A percentile compares a stretch with the other conserved stretches of the same genome.
phyloP scores from a whole-genome alignment of 2,329 filamentous ascomycete genomes.

The Pseudocercospora macadamiae region DNA sequence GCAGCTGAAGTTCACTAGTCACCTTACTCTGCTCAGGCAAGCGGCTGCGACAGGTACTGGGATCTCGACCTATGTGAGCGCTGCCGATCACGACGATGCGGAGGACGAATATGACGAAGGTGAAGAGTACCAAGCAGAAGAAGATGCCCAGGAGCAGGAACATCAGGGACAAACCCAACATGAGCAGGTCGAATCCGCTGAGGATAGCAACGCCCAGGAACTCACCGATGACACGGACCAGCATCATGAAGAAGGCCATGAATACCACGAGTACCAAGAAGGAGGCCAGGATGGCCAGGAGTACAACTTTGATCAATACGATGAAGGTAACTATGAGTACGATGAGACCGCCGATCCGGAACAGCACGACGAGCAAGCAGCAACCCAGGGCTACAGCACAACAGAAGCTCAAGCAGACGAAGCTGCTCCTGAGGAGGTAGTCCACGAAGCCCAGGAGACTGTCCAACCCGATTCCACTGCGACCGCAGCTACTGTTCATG shows the following conservation, averaged over 20 bases:
- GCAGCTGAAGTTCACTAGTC: slow-evolving; percentile 57
- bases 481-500: slow-evolving; percentile 31
- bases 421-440: not conserved
- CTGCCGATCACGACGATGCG: slow-evolving; percentile 23
- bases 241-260: slow-evolving; percentile 18
- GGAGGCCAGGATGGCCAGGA: slow-evolving; percentile 13
- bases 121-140: slow-evolving; percentile 14
- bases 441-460: slow-evolving; percentile 10
- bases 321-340: slow-evolving; percentile 14
- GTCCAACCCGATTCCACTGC: slow-evolving; percentile 25
- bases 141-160: slow-evolving; percentile 9
- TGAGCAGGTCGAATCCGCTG: not conserved
- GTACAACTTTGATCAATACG: slow-evolving; percentile 12
- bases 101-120: slow-evolving; percentile 23
- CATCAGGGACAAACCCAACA: slow-evolving; percentile 13
- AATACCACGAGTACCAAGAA: slow-evolving; percentile 15
- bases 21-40: slow-evolving; percentile 55
- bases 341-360: slow-evolving; percentile 12
- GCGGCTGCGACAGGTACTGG: slow-evolving; percentile 62
- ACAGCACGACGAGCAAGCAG: slow-evolving; percentile 8
- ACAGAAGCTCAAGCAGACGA: slow-evolving; percentile 10
- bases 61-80: slow-evolving; percentile 50
- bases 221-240: slow-evolving; percentile 19
- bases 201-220: slow-evolving; percentile 5
- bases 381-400: not conserved